Evolutionary conservation across 2,329 filamentous ascomycete genomes (phyloP).

Genomic region (Cladophialophora yegresii): DNA sequence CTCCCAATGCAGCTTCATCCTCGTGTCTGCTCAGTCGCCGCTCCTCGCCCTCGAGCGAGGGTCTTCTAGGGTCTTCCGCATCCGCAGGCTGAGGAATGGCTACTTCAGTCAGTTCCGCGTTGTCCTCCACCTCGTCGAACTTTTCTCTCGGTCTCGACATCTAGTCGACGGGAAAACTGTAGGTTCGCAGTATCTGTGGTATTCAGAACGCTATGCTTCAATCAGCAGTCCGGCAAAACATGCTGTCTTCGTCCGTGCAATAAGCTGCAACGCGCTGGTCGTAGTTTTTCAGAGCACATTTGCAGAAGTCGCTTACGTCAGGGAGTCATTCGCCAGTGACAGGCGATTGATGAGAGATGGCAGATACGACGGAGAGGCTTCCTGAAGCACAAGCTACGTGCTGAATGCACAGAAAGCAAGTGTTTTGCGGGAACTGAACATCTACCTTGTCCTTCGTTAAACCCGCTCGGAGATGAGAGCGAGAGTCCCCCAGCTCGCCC

Average conservation of each 20-base stretch:
- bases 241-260: neutral
- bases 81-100: conserved; percentile 11
- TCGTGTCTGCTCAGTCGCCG: conserved; percentile 16
- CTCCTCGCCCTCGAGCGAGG: conserved; percentile 13
- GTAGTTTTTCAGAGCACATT: neutral
- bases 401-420: neutral
- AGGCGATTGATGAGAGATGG: neutral
- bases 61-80: conserved; percentile 13
- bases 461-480: neutral
- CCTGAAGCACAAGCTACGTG: neutral
- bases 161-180: conserved; percentile 2
- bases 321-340: neutral
- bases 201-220: neutral
- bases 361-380: neutral
- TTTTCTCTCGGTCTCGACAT: neutral
- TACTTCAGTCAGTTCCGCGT: conserved; percentile 18
- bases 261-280: neutral
- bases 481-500: neutral
- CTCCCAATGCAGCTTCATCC: conserved; percentile 11
- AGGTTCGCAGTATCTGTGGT: neutral
- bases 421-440: neutral
- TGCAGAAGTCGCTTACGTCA: neutral
- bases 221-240: neutral
- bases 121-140: neutral
- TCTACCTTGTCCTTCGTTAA: neutral